Evolutionary conservation across 306 rosid species (phyloP).

Genomic region (Sindora glabra): DNA sequence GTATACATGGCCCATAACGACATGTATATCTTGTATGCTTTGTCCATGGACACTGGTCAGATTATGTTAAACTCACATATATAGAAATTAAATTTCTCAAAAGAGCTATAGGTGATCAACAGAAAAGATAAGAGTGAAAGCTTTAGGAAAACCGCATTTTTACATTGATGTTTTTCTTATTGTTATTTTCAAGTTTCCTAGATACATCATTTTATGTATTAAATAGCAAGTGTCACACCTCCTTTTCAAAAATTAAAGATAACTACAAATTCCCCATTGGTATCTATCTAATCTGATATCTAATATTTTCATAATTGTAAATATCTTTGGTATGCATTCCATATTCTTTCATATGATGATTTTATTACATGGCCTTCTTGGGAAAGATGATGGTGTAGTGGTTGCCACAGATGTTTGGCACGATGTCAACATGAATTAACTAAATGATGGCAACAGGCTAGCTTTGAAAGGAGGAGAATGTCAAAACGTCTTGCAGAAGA

Average conservation of each 20-base stretch:
- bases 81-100: background rate
- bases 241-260: background rate
- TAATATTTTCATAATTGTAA: background rate
- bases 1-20: background rate
- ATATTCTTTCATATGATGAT: background rate
- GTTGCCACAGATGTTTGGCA: background rate
- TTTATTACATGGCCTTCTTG: background rate
- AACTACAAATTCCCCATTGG: background rate
- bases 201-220: background rate
- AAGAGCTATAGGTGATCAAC: background rate
- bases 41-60: background rate
- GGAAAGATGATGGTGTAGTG: background rate
- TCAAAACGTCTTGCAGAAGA: slow-evolving; percentile 83
- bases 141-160: background rate
- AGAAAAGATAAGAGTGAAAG: background rate
- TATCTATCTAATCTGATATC: too few species aligned
- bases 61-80: background rate
- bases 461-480: slow-evolving; percentile 90
- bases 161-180: background rate
- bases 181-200: background rate
- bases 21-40: background rate
- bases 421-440: slow-evolving; percentile 11
- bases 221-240: background rate
- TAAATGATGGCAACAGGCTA: slow-evolving; percentile 41
- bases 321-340: background rate